Base-by-base conservation (phyloP, 805 yeast genomes). In the Candida loeiensis region DNA sequence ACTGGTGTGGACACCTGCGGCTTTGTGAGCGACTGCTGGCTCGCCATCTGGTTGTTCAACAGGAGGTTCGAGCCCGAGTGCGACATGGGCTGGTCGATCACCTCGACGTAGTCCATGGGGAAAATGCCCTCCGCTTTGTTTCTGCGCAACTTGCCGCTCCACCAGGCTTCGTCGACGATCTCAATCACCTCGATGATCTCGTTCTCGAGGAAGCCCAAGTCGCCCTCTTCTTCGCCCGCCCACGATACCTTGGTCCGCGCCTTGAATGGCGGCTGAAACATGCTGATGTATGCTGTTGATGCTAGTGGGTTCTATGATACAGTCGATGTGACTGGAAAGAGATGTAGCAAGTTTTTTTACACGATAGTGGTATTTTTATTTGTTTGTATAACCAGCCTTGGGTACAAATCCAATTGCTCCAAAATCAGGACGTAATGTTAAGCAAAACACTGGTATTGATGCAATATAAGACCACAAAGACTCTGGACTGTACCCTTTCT, bases 171-270 rank as follows among this genome's bases (percentile, higher is more conserved):
- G 55, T 93, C 95, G 3, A 91, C 86, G 8, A 79, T 66, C 44
- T 79, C 72, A 38, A 80, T 75, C 4, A 93, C 95, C 46, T 88
- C 95, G 50, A 93, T 86, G 37, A 86, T 67, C 56, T 93, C 98
- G 37, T 95, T 95, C 63, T 93, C 98, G 15, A 90, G 74, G 58
- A 93, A 93, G 1, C 98, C 98, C 31, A 93, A 70, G 56, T 93
- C 97, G 34, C 85, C 84, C 40, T 81, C 85, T 53, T 85, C 79
- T 54, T 88, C 89, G 12, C 96, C 98, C 15, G 96, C 82, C 96
- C 96, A 90, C 17, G 96, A 87, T 56, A 85, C 91, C 28, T 76
- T 76, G 7, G 99, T 93, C 55, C 77, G 77, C 22, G 83, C 95
- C 55, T 73, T 73, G 60, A 86, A 86, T 3, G 95, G 95, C 13